Evolutionary conservation across 129 eudicot genomes (phyloP).

Genomic region (Chrysanthemum makinoi): DNA sequence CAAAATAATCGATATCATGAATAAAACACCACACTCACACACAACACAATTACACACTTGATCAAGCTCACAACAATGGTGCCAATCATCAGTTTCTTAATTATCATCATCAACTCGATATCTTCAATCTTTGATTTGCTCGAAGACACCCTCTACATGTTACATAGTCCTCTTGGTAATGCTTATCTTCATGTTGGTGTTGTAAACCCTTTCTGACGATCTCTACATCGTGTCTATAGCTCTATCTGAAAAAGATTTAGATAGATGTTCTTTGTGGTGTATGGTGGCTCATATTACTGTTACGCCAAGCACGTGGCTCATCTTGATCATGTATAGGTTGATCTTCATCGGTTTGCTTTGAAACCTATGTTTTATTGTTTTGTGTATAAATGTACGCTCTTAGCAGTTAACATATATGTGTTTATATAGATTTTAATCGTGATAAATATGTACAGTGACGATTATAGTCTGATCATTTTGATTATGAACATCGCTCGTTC

Average conservation of each 20-base stretch:
- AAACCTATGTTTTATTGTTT: too few species aligned
- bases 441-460: too few species aligned
- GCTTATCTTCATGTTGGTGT: background rate
- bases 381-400: too few species aligned
- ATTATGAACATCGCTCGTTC: too few species aligned
- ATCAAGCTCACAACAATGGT: conserved; percentile 24
- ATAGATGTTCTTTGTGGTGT: background rate
- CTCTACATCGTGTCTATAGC: too few species aligned
- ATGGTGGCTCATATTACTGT: background rate
- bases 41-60: background rate
- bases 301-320: too few species aligned
- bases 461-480: too few species aligned
- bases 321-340: too few species aligned
- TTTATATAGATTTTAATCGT: too few species aligned
- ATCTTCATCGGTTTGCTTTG: too few species aligned
- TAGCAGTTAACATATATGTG: too few species aligned
- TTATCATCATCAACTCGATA: conserved; percentile 21
- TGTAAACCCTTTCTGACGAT: conserved; percentile 4
- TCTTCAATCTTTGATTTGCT: conserved; percentile 5
- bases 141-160: background rate
- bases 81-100: conserved; percentile 23
- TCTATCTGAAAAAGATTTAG: too few species aligned
- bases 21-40: background rate
- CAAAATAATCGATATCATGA: background rate
- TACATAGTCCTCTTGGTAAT: conserved; percentile 12